phyloP scores from a whole-genome alignment of 2,329 filamentous ascomycete genomes.

The Chaetomium globosum region DNA sequence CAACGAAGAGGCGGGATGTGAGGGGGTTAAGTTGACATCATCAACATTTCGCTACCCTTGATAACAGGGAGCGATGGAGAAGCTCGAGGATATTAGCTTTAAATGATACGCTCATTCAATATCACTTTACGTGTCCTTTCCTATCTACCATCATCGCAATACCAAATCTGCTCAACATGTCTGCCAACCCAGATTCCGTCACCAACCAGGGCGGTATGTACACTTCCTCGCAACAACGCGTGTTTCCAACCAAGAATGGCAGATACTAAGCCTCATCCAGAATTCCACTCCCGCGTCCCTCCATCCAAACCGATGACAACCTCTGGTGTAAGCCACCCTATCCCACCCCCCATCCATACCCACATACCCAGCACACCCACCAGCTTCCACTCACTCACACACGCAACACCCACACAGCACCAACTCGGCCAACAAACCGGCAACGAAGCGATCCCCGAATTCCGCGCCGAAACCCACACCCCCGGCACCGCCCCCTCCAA shows the following conservation, averaged over 20 bases:
- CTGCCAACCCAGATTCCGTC: conserved; percentile 57
- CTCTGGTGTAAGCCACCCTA: conserved; percentile 52
- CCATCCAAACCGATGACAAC: conserved; percentile 57
- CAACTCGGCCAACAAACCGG: conserved; percentile 62
- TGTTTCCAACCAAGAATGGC: neutral
- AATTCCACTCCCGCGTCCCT: conserved; percentile 57
- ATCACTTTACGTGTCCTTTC: too few relatives aligned
- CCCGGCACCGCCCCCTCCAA: conserved; percentile 64
- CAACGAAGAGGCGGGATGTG: too few relatives aligned
- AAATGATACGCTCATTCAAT: too few relatives aligned
- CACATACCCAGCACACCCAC: neutral
- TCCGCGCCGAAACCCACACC: conserved; percentile 61
- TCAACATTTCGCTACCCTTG: too few relatives aligned
- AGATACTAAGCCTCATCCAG: conserved; percentile 26
- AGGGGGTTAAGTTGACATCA: too few relatives aligned
- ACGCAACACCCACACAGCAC: conserved; percentile 53
- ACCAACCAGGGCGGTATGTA: conserved; percentile 49
- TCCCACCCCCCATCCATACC: neutral
- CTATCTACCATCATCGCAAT: neutral
- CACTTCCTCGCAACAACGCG: neutral
- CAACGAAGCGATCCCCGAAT: conserved; percentile 64
- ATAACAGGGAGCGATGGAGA: too few relatives aligned
- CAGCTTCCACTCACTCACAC: conserved; percentile 16
- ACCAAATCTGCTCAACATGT: conserved; percentile 42
- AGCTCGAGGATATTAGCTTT: too few relatives aligned